A percentile compares a stretch with the other conserved stretches of the same genome.
These are phyloP conservation scores for Adiantum capillusveneris DNA, from an alignment of 75 land plant genomes.

Conservation along the genomic window DNA sequence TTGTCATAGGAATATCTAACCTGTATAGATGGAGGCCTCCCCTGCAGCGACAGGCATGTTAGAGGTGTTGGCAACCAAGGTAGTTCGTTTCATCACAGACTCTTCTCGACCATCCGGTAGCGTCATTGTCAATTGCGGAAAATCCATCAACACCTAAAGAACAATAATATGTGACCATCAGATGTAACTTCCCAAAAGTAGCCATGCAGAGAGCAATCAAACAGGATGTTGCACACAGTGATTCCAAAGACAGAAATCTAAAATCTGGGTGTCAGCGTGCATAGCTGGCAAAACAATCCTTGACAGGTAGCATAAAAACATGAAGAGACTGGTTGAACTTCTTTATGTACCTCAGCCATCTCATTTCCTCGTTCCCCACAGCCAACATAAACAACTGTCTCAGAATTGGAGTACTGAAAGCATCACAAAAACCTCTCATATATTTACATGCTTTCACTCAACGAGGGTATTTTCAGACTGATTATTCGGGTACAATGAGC, in stretches of 20 bases:
- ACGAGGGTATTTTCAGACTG: neutral
- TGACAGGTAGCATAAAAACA: too few species aligned
- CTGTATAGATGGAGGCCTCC: slow-evolving; percentile 99
- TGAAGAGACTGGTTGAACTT: too few species aligned
- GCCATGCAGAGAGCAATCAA: too few species aligned
- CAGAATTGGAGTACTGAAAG: slow-evolving; percentile 96
- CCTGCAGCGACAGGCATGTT: slow-evolving; percentile 99
- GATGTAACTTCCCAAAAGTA: too few species aligned
- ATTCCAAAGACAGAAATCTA: too few species aligned
- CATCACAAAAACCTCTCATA: too few species aligned
- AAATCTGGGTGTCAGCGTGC: too few species aligned
- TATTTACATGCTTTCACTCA: too few species aligned
- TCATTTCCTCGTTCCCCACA: slow-evolving; percentile 99
- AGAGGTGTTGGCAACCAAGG: slow-evolving; percentile 99
- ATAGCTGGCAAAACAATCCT: too few species aligned
- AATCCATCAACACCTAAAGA: slow-evolving; percentile 95
- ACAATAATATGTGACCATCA: too few species aligned
- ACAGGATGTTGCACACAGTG: too few species aligned
- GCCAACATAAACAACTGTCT: slow-evolving; percentile 97
- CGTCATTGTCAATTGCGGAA: slow-evolving; percentile 99
- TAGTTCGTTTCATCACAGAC: slow-evolving; percentile 99
- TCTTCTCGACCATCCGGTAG: slow-evolving; percentile 99
- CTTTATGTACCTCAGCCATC: slow-evolving; percentile 98
- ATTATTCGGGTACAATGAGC: neutral
- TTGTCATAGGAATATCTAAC: slow-evolving; percentile 23